phyloP scores from a whole-genome alignment of 1,139 yeast genomes.

The Yamadazyma dendronema region DNA sequence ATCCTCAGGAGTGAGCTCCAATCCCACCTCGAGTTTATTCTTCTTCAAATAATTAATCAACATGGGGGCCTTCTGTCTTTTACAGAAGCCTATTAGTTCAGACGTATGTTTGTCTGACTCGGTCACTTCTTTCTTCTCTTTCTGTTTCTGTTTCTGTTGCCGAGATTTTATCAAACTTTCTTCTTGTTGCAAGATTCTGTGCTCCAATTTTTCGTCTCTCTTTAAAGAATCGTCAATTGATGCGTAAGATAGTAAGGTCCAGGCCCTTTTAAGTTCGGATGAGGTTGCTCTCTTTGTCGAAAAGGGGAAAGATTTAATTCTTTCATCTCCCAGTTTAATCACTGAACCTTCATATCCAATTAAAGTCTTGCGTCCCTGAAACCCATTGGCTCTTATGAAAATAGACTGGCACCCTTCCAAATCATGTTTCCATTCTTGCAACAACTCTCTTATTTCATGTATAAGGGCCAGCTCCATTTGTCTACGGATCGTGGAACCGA shows the following conservation, averaged over 20 bases:
- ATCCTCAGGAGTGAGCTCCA: slow-evolving; percentile 51
- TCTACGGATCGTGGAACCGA: slow-evolving; percentile 88
- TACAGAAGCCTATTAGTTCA: slow-evolving; percentile 59
- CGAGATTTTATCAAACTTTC: slow-evolving; percentile 18
- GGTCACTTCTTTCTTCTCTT: slow-evolving; percentile 20
- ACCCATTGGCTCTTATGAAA: slow-evolving; percentile 83
- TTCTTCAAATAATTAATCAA: slow-evolving; percentile 61
- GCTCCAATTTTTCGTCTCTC: slow-evolving; percentile 29
- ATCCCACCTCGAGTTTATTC: slow-evolving; percentile 50
- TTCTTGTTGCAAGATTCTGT: slow-evolving; percentile 22
- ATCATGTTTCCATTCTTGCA: slow-evolving; percentile 62
- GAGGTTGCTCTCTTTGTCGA: slow-evolving; percentile 88
- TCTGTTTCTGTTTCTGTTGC: slow-evolving; percentile 21
- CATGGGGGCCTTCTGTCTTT: slow-evolving; percentile 78
- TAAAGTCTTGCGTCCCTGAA: slow-evolving; percentile 60
- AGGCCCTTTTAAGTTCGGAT: slow-evolving; percentile 75
- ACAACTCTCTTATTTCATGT: slow-evolving; percentile 68
- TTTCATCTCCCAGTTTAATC: slow-evolving; percentile 46
- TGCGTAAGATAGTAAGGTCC: slow-evolving; percentile 74
- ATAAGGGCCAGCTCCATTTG: slow-evolving; percentile 84
- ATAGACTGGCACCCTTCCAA: slow-evolving; percentile 63
- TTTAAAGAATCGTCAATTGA: slow-evolving; percentile 56
- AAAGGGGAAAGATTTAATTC: slow-evolving; percentile 76
- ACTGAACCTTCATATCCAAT: slow-evolving; percentile 64
- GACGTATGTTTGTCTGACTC: slow-evolving; percentile 49